Conservation (phyloP, 345 rosid genomes). For the Anacardium occidentale region DNA sequence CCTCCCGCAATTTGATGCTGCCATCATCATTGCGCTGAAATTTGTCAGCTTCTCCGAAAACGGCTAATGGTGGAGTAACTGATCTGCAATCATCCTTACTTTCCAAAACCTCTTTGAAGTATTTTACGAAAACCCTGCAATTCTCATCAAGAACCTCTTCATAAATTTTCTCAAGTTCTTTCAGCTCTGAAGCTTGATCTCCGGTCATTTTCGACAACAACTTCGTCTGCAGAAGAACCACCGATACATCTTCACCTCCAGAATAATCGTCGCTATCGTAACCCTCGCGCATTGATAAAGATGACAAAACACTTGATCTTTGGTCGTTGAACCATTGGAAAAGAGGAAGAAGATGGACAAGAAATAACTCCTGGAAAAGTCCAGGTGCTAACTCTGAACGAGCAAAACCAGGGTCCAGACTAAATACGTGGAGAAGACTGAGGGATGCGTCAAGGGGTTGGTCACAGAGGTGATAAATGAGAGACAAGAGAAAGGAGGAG, state of each 20-base stretch:
- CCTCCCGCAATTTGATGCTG: slow-evolving; percentile 22
- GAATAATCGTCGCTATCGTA: slow-evolving; percentile 29
- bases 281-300: slow-evolving; percentile 10
- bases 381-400: slow-evolving; percentile 47
- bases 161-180: slow-evolving; percentile 45
- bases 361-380: slow-evolving; percentile 51
- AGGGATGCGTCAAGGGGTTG: slow-evolving; percentile 43
- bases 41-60: slow-evolving; percentile 24
- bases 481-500: slow-evolving; percentile 52
- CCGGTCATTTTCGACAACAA: slow-evolving; percentile 52
- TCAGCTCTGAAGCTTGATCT: slow-evolving; percentile 48
- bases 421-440: slow-evolving; percentile 40
- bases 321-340: slow-evolving; percentile 43
- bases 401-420: slow-evolving; percentile 43
- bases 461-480: slow-evolving; percentile 39
- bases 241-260: slow-evolving; percentile 25
- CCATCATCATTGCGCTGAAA: slow-evolving; percentile 18
- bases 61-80: slow-evolving; percentile 34
- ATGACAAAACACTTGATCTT: slow-evolving; percentile 38
- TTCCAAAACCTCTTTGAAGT: slow-evolving; percentile 40
- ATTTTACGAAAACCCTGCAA: slow-evolving; percentile 45
- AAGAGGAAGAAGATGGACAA: slow-evolving; percentile 52
- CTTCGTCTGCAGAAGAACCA: slow-evolving; percentile 38
- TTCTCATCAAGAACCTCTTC: slow-evolving; percentile 55
- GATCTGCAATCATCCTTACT: slow-evolving; percentile 23